A percentile compares a stretch with the other conserved stretches of the same genome.
These are phyloP conservation scores for Ogataea kodamae DNA, from an alignment of 805 yeast species.

Conservation along the genomic window DNA sequence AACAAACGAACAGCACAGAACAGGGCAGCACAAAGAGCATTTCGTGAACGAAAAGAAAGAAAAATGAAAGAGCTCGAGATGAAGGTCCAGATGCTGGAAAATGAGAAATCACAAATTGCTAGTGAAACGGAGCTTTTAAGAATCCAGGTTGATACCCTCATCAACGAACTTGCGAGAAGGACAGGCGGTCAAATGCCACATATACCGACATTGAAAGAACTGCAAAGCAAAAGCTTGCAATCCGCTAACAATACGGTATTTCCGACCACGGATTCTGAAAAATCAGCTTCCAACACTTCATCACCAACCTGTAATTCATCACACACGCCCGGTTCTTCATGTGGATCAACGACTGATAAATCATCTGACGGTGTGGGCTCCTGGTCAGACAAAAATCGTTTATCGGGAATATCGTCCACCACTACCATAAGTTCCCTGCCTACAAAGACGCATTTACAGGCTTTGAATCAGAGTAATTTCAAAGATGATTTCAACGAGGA, in stretches of 20 bases:
- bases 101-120: constrained; percentile 60
- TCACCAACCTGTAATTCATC: constrained; percentile 13
- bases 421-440: background rate
- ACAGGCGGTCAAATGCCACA: constrained; percentile 14
- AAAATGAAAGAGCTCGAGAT: constrained; percentile 83
- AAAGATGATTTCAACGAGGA: constrained; percentile 59
- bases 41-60: constrained; percentile 87
- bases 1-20: constrained; percentile 93
- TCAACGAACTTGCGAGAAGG: constrained; percentile 51
- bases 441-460: constrained; percentile 8
- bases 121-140: constrained; percentile 72
- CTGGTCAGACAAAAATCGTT: constrained; percentile 5
- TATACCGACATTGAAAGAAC: constrained; percentile 3
- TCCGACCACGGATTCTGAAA: constrained; percentile 20
- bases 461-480: constrained; percentile 21
- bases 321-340: constrained; percentile 22
- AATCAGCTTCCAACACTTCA: constrained; percentile 15
- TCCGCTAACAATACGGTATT: background rate
- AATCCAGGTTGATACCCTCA: constrained; percentile 70
- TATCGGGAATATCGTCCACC: too few species aligned
- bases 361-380: constrained; percentile 10
- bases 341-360: constrained; percentile 8
- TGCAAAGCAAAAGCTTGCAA: constrained; percentile 1
- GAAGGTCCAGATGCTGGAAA: constrained; percentile 69
- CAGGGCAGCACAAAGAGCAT: constrained; percentile 97